Base-by-base conservation (phyloP, 331 rosid species). In the Spiraea crenata region DNA sequence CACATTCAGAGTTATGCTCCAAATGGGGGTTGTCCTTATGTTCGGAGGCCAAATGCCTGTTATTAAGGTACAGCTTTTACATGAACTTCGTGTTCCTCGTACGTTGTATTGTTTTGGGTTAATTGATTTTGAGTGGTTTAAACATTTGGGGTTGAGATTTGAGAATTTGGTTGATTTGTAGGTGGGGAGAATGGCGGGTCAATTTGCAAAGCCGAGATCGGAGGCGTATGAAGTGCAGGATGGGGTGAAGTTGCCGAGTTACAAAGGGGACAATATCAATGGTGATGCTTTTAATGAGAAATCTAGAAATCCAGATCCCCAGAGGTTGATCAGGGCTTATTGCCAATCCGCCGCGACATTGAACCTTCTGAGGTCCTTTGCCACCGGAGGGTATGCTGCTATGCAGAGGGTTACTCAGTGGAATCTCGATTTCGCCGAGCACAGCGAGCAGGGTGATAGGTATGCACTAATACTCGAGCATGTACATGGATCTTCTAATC, bases 151-250 rank as follows among this genome's bases (percentile, higher is more conserved):
- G 55, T 41, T 44, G 35, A 5, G 35, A 66, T 42, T 17, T 35
- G 47, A 44, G 51, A 41, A n/a, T 39, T 59, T 68, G 17, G 38
- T 58, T 54, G 39, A 58, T 82, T 75, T 71, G 2, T 25, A 88
- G 95, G 91, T 88, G 74, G 90, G 92, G 70, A 85, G 92, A 76
- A 87, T 87, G 92, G 92, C 92, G 17, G 92, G 92, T 71, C 92
- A 87, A 65, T 87, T 87, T 71, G 92, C 92, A 3, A 87, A 87
- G 85, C 93, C 93, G 0, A 81, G 93, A 77, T 83, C 91, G 1
- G 84, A 70, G 5, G 76, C 80, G 3, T 54, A 39, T 16, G 91
- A 86, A 78, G 91, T 80, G 74, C 63, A 74, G 79, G 69, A 86
- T 71, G 95, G 91, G 5, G 87, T 88, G 57, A 85, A 82, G 76